Evolutionary conservation across 2,329 filamentous ascomycete species (phyloP), one percentile per base, ranked within the genome.

Genomic region (Hypoxylon rubiginosum): DNA sequence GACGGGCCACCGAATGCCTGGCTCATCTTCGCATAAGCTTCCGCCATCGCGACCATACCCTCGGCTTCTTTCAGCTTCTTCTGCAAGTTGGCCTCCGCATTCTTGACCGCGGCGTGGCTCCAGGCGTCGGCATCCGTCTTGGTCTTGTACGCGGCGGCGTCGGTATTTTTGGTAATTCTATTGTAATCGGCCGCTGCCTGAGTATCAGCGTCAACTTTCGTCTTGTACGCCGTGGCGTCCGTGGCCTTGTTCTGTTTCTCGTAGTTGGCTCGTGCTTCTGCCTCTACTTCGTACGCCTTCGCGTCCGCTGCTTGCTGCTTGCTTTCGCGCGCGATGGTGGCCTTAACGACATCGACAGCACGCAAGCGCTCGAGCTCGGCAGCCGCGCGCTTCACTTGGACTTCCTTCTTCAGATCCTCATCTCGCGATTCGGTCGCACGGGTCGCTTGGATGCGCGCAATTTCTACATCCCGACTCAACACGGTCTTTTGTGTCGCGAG

Each of bases 341-440:
- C 92, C 79, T 93, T 90, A 61, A 92, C 92, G 72, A 97, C 92
- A 68, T 93, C 91, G 3, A 83, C 87, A 8, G 93, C 93, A 71
- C 93, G 86, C 34, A 93, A 88, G 62, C 92, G 88, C 78, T 97
- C 93, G 62, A 96, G 84, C 81, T 96, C 92, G 70, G 93, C 94
- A 32, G 87, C 86, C 0, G 92, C 93, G 60, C 91, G 90, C 84
- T 91, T 92, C 71, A 89, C 81, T 81, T 97, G 89, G 66, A 97
- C 92, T 13, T 90, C 85, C 70, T 87, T 90, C 83, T 93, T 92
- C 56, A 97, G 84, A 71, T 96, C 92, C 54, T 93, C 91, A 79
- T 97, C 93, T 71, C 86, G 88, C 67, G 87, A 85, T 80, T 97
- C 91, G 1, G 92, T 90, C 9, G 88, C 85, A 58, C 93, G 90